Evolutionary conservation across 352 stramenopile species (phyloP), one percentile per base, ranked within the genome.

Genomic region (Pythium sp.): DNA sequence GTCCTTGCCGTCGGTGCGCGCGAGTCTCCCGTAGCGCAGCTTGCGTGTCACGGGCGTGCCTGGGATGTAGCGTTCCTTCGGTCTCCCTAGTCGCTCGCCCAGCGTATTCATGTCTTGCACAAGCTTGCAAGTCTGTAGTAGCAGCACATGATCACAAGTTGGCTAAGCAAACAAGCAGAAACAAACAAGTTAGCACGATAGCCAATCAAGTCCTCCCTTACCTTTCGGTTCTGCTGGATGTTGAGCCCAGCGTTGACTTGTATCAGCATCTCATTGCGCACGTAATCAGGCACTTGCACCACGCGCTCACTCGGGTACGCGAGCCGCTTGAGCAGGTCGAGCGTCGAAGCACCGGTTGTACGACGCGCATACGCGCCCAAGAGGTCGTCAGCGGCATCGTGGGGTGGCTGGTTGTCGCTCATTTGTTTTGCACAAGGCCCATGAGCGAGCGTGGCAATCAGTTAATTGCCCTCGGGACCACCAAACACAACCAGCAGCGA

Each of bases 281-380:
- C 77, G 24, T 78, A 63, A 2, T 64, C 22, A 4, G 67, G 41
- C 6, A 78, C 15, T 43, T 43, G 46, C 18, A 47, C 46, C 1
- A 38, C 5, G 24, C 9, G 20, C 15, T 70, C 53, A 30, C 9
- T 47, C 11, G 51, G 47, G 2, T 62, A 59, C n/a, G 68, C 67
- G 46, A 76, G 63, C 1, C 74, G 70, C 71, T 82, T 77, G 68
- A 92, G 67, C 34, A 92, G 70, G 30, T 92, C 84, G 58, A 92
- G 75, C 28, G 84, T 90, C 30, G 84, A 92, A 9, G 84, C 65
- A 43, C 68, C 74, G n/a, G 67, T 73, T 69, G 49, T 62, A 46
- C 68, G 68, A 43, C 56, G 60, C 32, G 64, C 61, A 61, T 76
- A 81, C 32, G 41, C 54, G 49, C 82, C 62, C 28, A 85, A 65